Percentiles rank a stretch among this genome's conserved stretches.
Evolutionary conservation across 2,329 filamentous ascomycete species (phyloP).

Genomic region (Aspergillus tanneri): DNA sequence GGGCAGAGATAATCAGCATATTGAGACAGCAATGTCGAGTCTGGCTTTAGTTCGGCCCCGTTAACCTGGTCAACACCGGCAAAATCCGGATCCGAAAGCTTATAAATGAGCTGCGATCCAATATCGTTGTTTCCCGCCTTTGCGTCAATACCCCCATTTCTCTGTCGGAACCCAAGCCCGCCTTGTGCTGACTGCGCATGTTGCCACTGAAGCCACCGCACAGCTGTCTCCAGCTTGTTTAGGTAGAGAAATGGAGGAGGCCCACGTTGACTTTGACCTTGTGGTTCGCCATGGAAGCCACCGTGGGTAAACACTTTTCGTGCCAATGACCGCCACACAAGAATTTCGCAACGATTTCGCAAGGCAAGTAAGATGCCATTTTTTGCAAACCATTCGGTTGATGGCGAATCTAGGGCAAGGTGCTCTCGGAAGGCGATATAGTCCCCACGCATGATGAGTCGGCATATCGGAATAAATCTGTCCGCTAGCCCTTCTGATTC

Average conservation of each 20-base stretch:
- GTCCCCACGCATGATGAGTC: constrained; percentile 70
- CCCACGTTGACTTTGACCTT: constrained; percentile 45
- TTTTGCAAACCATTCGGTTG: constrained; percentile 71
- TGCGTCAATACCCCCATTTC: constrained; percentile 6
- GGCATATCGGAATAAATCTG: constrained; percentile 71
- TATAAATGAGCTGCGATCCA: constrained; percentile 33
- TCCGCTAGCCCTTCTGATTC: constrained; percentile 65
- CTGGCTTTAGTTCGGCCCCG: constrained; percentile 8
- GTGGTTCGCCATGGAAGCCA: constrained; percentile 63
- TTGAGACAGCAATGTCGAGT: constrained; percentile 22
- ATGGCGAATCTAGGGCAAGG: constrained; percentile 53
- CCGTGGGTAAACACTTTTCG: constrained; percentile 75
- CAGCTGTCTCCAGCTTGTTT: constrained; percentile 63
- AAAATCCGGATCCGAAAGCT: constrained; percentile 36
- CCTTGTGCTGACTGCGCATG: constrained; percentile 17
- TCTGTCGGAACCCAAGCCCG: constrained; percentile 2
- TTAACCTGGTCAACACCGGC: constrained; percentile 18
- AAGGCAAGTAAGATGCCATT: constrained; percentile 75
- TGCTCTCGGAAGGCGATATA: constrained; percentile 71
- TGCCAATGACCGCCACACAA: constrained; percentile 80
- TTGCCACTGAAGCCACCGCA: constrained; percentile 60
- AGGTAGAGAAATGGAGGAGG: constrained; percentile 73
- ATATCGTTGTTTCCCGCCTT: constrained; percentile 13
- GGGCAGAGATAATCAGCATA: constrained; percentile 40
- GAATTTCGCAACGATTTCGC: constrained; percentile 71